Conservation (phyloP, 768 basidiomycete species). For the Boletus rubescentipes region DNA sequence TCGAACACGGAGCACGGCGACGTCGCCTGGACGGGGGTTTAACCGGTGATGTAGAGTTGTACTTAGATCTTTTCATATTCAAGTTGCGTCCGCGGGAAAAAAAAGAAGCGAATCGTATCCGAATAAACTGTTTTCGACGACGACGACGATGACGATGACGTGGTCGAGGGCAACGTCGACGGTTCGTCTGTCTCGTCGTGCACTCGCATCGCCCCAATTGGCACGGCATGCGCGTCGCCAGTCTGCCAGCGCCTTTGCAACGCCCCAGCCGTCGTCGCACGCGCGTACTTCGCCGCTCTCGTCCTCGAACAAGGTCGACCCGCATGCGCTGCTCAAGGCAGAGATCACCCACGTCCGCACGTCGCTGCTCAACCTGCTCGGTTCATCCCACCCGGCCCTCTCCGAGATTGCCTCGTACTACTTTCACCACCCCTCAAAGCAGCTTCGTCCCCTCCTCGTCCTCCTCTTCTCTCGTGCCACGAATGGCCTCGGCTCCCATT, state of each 20-base stretch:
- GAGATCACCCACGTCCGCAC: constrained; percentile 73
- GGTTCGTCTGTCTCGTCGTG: constrained; percentile 16
- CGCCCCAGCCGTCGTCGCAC: constrained; percentile 11
- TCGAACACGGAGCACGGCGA: constrained; percentile 28
- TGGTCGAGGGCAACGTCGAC: constrained; percentile 16
- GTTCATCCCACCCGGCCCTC: constrained; percentile 85
- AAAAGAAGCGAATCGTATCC: background rate
- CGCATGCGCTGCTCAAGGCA: constrained; percentile 65
- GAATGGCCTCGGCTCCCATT: constrained; percentile 80
- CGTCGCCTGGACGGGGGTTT: constrained; percentile 27
- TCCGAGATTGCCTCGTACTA: constrained; percentile 90
- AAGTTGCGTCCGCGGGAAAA: constrained; percentile 34
- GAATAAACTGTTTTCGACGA: background rate
- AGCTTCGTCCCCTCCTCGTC: constrained; percentile 86
- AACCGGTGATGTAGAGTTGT: constrained; percentile 5
- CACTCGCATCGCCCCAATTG: background rate
- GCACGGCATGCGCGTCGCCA: constrained; percentile 33
- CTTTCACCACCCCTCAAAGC: constrained; percentile 86
- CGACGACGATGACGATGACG: constrained; percentile 22
- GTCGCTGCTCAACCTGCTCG: constrained; percentile 74
- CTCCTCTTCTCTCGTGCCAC: constrained; percentile 90
- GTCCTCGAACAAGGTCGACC: constrained; percentile 44
- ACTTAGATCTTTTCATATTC: too few species aligned
- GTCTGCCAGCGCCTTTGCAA: constrained; percentile 43
- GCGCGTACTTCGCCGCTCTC: constrained; percentile 17